A percentile compares a stretch with the other conserved stretches of the same genome.
Conservation (phyloP, 345 rosid species). For the Pseudoturritis turrita region DNA sequence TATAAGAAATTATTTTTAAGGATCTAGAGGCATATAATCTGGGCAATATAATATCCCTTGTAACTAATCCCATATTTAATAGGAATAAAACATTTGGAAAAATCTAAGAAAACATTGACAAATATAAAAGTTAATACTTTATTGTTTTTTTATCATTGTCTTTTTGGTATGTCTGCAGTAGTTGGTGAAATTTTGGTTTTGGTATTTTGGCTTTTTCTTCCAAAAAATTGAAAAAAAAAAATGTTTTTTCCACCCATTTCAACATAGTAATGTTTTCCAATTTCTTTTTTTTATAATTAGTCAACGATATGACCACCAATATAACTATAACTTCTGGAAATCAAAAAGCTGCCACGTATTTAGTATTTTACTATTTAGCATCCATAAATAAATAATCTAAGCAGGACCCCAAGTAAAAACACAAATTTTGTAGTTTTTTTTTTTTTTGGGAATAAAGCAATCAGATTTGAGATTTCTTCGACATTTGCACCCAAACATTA, state of each 20-base stretch:
- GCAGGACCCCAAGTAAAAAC: too few relatives aligned
- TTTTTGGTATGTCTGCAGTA: slow-evolving; percentile 14
- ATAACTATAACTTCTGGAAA: background rate
- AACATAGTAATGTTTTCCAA: background rate
- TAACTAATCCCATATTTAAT: background rate
- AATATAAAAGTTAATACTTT: background rate
- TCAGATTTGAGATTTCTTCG: background rate
- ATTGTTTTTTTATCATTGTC: background rate
- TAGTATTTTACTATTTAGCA: background rate
- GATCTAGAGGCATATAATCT: background rate
- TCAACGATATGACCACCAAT: slow-evolving; percentile 3
- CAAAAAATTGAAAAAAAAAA: background rate
- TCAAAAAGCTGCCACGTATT: slow-evolving; percentile 3
- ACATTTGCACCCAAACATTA: background rate
- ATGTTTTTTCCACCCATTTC: background rate
- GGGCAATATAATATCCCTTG: background rate
- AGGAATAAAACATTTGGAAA: background rate
- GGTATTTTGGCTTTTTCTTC: slow-evolving; percentile 15
- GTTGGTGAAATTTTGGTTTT: slow-evolving; percentile 23
- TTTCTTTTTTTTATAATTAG: background rate
- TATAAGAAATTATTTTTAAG: background rate
- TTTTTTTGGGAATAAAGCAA: background rate
- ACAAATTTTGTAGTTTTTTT: too few relatives aligned
- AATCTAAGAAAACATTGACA: background rate
- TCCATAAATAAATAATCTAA: too few relatives aligned